Base-by-base conservation (phyloP, 164 flowering plant species). In the Euptelea pleiosperma region DNA sequence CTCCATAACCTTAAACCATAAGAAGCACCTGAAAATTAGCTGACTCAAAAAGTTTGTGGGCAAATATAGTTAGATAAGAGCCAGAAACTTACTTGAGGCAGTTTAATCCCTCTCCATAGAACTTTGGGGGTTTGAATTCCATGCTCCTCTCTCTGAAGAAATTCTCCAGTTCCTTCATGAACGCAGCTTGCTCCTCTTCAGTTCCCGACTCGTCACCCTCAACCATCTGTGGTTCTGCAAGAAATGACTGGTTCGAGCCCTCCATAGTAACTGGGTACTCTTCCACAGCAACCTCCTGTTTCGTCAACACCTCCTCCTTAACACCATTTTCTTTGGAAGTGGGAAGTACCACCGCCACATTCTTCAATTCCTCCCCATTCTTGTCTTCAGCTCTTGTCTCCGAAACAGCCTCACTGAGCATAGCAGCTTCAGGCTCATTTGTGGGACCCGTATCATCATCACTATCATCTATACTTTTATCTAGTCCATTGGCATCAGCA, bases 101-200 rank as follows among this genome's bases (percentile, higher is more conserved):
- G 71, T 92, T 92, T 41, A 92, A 65, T 35, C 82, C 82, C 65
- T 85, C 96, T 52, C 91, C 89, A 63, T 92, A 92, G 58, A 92
- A 92, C 66, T 82, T 89, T 22, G 95, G 98, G 24, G 91, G 87
- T 68, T 87, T 92, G 69, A 89, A 92, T 9, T 92, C 98, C 87
- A 89, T 34, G 69, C 73, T 57, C 64, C 69, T 87, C 68, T 85
- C 89, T 65, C 58, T 80, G 58, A 76, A 81, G 75, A 92, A 89
- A 52, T 47, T 75, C 42, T 83, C 91, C 31, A 92, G 76, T 67
- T 85, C 96, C 57, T 66, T 70, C 86, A 87, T 79, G 70, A 91
- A 89, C 3, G 77, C 77, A 24, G 75, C 68, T 72, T 82, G 92
- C 51, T 89, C 93, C 43, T 89, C 92, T 65, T 81, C 95, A 10